Base-by-base conservation (phyloP, 2,329 filamentous ascomycete species). In the Aurifilum marmelostoma region DNA sequence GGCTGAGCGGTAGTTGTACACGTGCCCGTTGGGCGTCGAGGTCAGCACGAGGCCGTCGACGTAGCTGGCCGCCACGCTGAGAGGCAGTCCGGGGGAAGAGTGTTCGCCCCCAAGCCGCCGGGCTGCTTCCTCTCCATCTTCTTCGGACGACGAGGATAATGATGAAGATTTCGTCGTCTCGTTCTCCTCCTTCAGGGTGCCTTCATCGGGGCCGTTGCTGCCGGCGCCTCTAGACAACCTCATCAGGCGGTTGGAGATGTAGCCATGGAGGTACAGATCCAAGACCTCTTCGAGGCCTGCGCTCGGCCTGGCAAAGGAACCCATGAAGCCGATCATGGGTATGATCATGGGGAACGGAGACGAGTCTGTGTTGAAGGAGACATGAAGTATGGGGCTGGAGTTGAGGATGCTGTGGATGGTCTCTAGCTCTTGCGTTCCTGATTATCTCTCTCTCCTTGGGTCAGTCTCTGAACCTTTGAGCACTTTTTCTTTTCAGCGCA, bases 321-420 rank as follows among this genome's bases (percentile, higher is more conserved):
- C 91, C 86, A 96, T 91, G 74, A 92, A 89, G 62, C 92, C 92
- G 74, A 97, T 92, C 92, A 97, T 95, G 71, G 93, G 93, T 1
- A 97, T 84, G 67, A 90, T 89, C 65, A 88, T 87, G 3, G 92
- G 92, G 76, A 94, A 97, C 1, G 91, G 89, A 63, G 89, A 87
- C 59, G 83, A 80, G 0, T 85, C 81, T 6, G 84, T 80, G 65
- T 85, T 87, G 84, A 97, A 96, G 72, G 92, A 93, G 74, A 96
- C 89, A 80, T 97, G 90, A 16, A 96, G 84, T 63, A 97, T 86
- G 50, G 87, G 88, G n/a, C 87, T 86, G n/a, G 83, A 83, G 79
- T 95, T 93, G 79, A 97, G 82, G 75, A 97, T 91, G 68, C 80
- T 77, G 77, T 97, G 92, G 76, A 97, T 92, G 14, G 88, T 87